Percentiles rank a stretch among this genome's conserved stretches.
phyloP scores from a whole-genome alignment of 192 early-diverging fungal genomes.

The Coemansia sp. region DNA sequence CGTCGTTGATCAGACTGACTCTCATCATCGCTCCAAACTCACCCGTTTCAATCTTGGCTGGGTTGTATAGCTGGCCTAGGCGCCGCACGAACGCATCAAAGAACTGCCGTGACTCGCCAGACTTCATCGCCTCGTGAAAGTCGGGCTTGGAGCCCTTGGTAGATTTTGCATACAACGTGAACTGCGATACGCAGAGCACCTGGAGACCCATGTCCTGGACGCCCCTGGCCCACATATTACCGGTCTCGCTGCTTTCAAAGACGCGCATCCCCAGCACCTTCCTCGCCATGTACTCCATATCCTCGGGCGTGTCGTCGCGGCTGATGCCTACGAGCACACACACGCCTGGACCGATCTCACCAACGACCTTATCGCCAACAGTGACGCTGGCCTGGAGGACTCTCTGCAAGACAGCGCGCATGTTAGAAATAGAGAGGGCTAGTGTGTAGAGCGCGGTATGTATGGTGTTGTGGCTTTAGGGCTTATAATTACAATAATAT shows the following conservation, averaged over 20 bases:
- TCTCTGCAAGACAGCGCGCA: conserved; percentile 70
- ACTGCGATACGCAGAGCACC: conserved; percentile 90
- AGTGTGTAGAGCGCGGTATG: neutral
- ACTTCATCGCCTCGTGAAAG: conserved; percentile 90
- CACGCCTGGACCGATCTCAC: conserved; percentile 78
- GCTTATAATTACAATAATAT: neutral
- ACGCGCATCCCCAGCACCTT: conserved; percentile 82
- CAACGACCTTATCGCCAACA: conserved; percentile 76
- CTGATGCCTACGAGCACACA: conserved; percentile 76
- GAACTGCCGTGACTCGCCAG: conserved; percentile 64
- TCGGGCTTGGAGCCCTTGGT: conserved; percentile 89
- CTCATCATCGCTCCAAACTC: conserved; percentile 98
- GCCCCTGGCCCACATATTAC: conserved; percentile 78
- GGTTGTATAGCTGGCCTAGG: conserved; percentile 64
- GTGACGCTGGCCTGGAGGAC: conserved; percentile 67
- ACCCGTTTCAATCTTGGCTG: conserved; percentile 75
- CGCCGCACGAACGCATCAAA: conserved; percentile 78
- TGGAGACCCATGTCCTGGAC: conserved; percentile 75
- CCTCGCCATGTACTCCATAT: conserved; percentile 84
- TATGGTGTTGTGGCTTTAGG: neutral
- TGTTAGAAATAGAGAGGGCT: conserved; percentile 15
- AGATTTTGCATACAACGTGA: conserved; percentile 86
- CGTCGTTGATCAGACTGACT: conserved; percentile 88
- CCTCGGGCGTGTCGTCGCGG: conserved; percentile 67
- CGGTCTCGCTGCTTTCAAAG: conserved; percentile 66